Percentiles rank a stretch among this genome's conserved stretches.
These are phyloP conservation scores for Eruca vesicaria DNA, from an alignment of 441 rosid species.

Conservation along the genomic window DNA sequence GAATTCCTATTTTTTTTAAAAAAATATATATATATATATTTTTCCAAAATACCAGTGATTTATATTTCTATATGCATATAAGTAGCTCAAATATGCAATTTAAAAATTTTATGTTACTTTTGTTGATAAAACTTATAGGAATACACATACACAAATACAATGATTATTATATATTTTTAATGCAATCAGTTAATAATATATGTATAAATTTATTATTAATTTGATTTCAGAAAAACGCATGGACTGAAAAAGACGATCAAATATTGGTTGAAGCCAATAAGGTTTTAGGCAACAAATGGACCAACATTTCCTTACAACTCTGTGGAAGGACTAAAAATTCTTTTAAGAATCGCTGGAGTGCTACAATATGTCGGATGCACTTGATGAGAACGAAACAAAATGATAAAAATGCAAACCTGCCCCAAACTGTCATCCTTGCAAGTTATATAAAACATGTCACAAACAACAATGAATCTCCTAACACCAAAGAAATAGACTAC, in stretches of 20 bases:
- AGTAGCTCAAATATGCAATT: too few species aligned
- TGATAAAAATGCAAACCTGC: neutral
- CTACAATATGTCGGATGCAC: slow-evolving; percentile 54
- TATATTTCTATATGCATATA: too few species aligned
- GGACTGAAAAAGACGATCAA: slow-evolving; percentile 73
- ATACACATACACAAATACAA: neutral
- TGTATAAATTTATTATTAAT: neutral
- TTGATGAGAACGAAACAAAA: slow-evolving; percentile 41
- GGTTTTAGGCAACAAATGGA: slow-evolving; percentile 63
- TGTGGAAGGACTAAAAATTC: slow-evolving; percentile 64
- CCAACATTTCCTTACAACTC: slow-evolving; percentile 52
- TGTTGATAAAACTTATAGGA: neutral
- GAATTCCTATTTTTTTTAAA: neutral
- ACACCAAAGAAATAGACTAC: neutral
- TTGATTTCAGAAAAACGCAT: slow-evolving; percentile 50
- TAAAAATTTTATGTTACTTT: too few species aligned
- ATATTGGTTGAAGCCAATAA: slow-evolving; percentile 55
- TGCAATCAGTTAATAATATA: neutral
- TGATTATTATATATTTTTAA: neutral
- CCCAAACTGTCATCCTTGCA: neutral
- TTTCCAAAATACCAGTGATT: too few species aligned
- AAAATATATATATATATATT: too few species aligned
- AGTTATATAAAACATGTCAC: neutral
- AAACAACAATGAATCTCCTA: neutral
- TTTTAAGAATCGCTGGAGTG: slow-evolving; percentile 80